Percentiles rank a stretch among this genome's conserved stretches.
Conservation (phyloP, 257 asterid genomes). For the Ilex asprella region DNA sequence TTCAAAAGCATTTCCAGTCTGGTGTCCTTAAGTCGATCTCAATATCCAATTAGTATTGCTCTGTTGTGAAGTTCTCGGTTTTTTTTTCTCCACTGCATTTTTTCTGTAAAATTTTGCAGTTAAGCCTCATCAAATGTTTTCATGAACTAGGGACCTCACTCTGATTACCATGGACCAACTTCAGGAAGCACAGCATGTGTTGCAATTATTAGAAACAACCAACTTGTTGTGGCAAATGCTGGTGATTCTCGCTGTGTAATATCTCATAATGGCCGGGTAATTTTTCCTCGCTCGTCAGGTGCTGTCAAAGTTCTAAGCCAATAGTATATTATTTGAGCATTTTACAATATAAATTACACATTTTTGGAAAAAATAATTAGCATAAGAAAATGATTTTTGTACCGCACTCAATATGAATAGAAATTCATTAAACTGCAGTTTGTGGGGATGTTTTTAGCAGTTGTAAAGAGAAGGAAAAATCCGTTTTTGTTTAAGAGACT, state of each 20-base stretch:
- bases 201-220: conserved; percentile 53
- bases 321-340: no score
- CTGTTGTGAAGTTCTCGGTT: conserved; percentile 40
- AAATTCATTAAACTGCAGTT: not conserved
- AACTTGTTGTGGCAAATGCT: conserved; percentile 80
- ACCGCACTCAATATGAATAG: not conserved
- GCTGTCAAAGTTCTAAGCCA: no score
- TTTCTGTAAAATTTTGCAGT: conserved; percentile 2
- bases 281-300: conserved; percentile 7
- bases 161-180: conserved; percentile 62
- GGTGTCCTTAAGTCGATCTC: not conserved
- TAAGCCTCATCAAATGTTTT: conserved; percentile 11
- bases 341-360: no score
- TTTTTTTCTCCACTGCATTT: not conserved
- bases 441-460: no score
- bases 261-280: conserved; percentile 76
- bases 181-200: conserved; percentile 91
- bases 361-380: no score
- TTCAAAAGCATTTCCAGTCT: not conserved
- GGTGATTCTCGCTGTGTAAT: conserved; percentile 93
- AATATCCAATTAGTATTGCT: not conserved
- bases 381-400: not conserved
- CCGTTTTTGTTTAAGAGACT: no score
- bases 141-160: conserved; percentile 43
- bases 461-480: no score